These are phyloP conservation scores for Guadua angustifolia DNA, from an alignment of 176 grass and related monocot genomes.

Conservation along the genomic window DNA sequence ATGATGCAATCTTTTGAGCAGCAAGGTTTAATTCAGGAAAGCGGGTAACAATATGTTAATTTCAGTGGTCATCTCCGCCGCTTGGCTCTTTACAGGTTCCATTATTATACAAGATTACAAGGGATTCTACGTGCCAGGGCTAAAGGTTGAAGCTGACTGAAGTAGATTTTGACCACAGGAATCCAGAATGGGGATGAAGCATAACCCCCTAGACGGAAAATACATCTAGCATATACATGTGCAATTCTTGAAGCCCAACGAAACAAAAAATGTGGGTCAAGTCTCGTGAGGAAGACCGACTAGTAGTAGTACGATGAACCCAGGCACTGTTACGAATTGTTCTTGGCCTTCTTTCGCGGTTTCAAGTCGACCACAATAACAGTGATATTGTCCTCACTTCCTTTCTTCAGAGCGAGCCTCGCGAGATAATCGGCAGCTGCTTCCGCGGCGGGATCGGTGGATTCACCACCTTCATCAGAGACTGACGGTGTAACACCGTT, in stretches of 20 bases:
- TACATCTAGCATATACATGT: slow-evolving; percentile 58
- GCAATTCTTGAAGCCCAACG: slow-evolving; percentile 64
- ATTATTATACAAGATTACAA: slow-evolving; percentile 30
- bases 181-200: slow-evolving; percentile 13
- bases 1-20: not conserved
- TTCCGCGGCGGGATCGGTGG: slow-evolving; percentile 74
- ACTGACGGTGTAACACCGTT: slow-evolving; percentile 47
- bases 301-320: slow-evolving; percentile 35
- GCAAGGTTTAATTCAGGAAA: not conserved
- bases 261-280: slow-evolving; percentile 58
- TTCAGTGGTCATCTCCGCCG: slow-evolving; percentile 35
- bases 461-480: slow-evolving; percentile 43
- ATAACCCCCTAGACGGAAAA: slow-evolving; percentile 34
- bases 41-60: slow-evolving; percentile 33
- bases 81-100: slow-evolving; percentile 46
- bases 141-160: slow-evolving; percentile 12
- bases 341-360: slow-evolving; percentile 75
- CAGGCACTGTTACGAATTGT: slow-evolving; percentile 49
- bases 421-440: slow-evolving; percentile 66
- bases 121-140: slow-evolving; percentile 21
- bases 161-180: not conserved
- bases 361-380: slow-evolving; percentile 85
- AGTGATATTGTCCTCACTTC: slow-evolving; percentile 81
- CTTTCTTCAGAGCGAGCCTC: slow-evolving; percentile 78
- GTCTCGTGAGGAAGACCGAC: slow-evolving; percentile 36